Evolutionary conservation across 2,329 filamentous ascomycete species (phyloP).

Genomic region (Ophiostoma sp.): DNA sequence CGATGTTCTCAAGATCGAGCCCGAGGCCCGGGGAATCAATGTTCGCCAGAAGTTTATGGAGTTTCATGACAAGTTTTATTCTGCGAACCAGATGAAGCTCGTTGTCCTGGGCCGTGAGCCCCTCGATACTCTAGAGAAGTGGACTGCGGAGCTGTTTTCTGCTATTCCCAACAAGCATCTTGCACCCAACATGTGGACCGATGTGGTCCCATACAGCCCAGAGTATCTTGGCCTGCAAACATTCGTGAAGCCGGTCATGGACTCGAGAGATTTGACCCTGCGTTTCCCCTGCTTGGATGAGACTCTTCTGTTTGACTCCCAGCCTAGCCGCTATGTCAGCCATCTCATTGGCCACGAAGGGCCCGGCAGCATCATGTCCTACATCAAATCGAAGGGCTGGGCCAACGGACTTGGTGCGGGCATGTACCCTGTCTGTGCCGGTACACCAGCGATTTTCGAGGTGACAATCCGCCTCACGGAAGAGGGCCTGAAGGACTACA

Average conservation of each 20-base stretch:
- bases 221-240: conserved; percentile 64
- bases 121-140: conserved; percentile 77
- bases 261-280: conserved; percentile 75
- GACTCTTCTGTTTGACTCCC: conserved; percentile 73
- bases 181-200: conserved; percentile 56
- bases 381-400: conserved; percentile 89
- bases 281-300: conserved; percentile 86
- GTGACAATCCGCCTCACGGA: conserved; percentile 79
- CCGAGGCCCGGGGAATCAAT: conserved; percentile 76
- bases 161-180: conserved; percentile 80
- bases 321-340: conserved; percentile 81
- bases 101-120: conserved; percentile 80
- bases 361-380: conserved; percentile 85
- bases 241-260: conserved; percentile 90
- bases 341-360: conserved; percentile 92
- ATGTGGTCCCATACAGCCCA: conserved; percentile 51
- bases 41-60: conserved; percentile 90
- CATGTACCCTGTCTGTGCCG: conserved; percentile 72
- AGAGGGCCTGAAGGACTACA: conserved; percentile 77
- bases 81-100: conserved; percentile 90
- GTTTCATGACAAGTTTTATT: conserved; percentile 87
- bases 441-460: conserved; percentile 73
- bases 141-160: conserved; percentile 82
- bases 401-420: conserved; percentile 80
- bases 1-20: conserved; percentile 79